Percentiles rank a stretch among this genome's conserved stretches.
Evolutionary conservation across 225 moss, liverwort and hornwort species (phyloP).

Genomic region (Marchantia polymorpha): DNA sequence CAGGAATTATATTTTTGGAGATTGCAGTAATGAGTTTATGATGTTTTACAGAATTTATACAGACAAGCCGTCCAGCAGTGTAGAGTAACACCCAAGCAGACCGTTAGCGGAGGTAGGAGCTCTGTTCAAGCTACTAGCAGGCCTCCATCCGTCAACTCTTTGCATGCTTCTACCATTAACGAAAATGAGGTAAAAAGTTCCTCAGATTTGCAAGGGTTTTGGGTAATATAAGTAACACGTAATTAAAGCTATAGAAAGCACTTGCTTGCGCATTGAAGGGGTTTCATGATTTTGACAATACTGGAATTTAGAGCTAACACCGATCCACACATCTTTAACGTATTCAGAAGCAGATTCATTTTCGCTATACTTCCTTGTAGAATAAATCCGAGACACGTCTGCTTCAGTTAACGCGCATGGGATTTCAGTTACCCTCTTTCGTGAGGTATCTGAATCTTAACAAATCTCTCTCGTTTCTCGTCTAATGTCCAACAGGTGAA

Average conservation of each 20-base stretch:
- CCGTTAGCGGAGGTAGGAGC: constrained; percentile 53
- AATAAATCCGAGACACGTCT: not conserved
- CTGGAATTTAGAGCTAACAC: no score
- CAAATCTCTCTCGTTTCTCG: not conserved
- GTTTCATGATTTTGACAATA: no score
- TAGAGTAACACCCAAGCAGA: constrained; percentile 75
- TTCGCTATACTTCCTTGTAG: not conserved
- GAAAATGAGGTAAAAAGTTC: constrained; percentile 64
- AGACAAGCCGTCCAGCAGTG: constrained; percentile 82
- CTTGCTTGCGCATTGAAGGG: no score
- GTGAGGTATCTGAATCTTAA: not conserved
- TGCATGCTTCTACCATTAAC: constrained; percentile 54
- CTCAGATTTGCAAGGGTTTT: not conserved
- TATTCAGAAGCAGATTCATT: not conserved
- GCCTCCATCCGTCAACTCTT: constrained; percentile 43
- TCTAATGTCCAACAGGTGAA: constrained; percentile 51
- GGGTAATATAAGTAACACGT: no score
- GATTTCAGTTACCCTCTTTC: not conserved
- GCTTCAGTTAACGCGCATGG: not conserved
- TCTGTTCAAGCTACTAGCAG: constrained; percentile 55
- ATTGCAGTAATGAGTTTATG: not conserved
- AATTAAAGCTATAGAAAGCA: no score
- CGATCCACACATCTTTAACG: not conserved
- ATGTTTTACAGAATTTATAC: constrained; percentile 64
- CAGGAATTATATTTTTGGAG: not conserved